Percentiles rank a stretch among this genome's conserved stretches.
Evolutionary conservation across 345 rosid genomes (phyloP).

Genomic region (Linum usitatissimum): DNA sequence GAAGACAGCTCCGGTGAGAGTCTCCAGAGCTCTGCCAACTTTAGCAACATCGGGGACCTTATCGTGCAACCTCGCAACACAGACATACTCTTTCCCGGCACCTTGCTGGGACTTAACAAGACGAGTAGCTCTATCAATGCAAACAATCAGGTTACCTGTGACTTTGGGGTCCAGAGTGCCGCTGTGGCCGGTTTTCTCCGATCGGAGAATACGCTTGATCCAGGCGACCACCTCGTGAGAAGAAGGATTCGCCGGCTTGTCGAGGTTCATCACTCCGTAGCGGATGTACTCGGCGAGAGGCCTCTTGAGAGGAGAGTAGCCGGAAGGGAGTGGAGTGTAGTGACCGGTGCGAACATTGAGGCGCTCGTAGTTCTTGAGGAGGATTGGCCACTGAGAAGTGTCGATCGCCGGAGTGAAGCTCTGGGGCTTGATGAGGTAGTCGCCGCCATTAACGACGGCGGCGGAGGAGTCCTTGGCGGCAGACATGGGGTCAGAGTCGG

Average conservation of each 20-base stretch:
- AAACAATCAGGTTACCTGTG: constrained; percentile 85
- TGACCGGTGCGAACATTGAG: constrained; percentile 95
- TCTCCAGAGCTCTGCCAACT: constrained; percentile 80
- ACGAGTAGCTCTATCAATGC: constrained; percentile 85
- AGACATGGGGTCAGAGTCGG: constrained; percentile 4
- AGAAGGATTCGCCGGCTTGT: constrained; percentile 91
- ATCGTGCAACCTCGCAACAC: constrained; percentile 83
- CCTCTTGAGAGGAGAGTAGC: constrained; percentile 83
- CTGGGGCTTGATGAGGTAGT: constrained; percentile 80
- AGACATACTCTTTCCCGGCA: constrained; percentile 93
- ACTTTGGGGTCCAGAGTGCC: constrained; percentile 96
- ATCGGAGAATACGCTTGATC: constrained; percentile 84
- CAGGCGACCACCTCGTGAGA: constrained; percentile 98
- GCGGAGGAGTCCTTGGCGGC: constrained; percentile 1
- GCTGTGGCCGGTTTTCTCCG: constrained; percentile 92
- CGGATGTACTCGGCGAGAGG: constrained; percentile 71
- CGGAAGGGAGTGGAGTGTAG: constrained; percentile 83
- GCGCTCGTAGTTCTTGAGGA: constrained; percentile 79
- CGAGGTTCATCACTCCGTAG: constrained; percentile 81
- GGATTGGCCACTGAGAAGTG: constrained; percentile 88
- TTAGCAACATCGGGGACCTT: constrained; percentile 73
- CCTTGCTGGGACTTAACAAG: constrained; percentile 97
- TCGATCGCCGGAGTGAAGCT: constrained; percentile 64
- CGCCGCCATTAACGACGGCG: constrained; percentile 13
- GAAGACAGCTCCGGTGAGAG: constrained; percentile 85